A percentile compares a stretch with the other conserved stretches of the same genome.
Evolutionary conservation across 192 early-diverging fungal genomes (phyloP).

Genomic region (Coemansia sp.): DNA sequence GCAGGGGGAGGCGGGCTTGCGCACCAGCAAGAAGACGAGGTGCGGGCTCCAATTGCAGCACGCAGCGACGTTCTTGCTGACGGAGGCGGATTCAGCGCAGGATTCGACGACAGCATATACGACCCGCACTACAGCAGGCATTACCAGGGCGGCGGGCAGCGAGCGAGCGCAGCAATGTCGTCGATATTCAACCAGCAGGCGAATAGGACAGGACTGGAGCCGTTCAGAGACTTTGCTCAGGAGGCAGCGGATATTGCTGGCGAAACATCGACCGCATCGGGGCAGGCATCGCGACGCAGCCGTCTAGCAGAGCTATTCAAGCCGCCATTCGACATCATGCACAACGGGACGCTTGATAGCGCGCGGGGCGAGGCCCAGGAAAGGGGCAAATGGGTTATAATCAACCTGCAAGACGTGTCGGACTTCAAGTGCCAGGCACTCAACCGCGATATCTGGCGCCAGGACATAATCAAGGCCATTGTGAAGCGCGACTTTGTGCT

Average conservation of each 20-base stretch:
- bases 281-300: constrained; percentile 46
- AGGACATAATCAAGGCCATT: constrained; percentile 71
- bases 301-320: constrained; percentile 79
- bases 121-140: constrained; percentile 2
- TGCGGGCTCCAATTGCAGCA: constrained; percentile 86
- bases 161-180: constrained; percentile 24
- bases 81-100: constrained; percentile 1
- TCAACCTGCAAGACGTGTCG: constrained; percentile 81
- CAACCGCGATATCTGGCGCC: constrained; percentile 95
- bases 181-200: constrained; percentile 56
- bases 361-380: constrained; percentile 64
- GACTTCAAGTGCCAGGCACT: constrained; percentile 88
- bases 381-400: constrained; percentile 77
- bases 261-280: constrained; percentile 14
- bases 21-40: constrained; percentile 47
- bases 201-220: constrained; percentile 43
- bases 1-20: neutral
- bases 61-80: constrained; percentile 75
- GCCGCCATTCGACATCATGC: constrained; percentile 89
- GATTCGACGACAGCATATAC: neutral
- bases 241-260: constrained; percentile 62
- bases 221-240: constrained; percentile 67
- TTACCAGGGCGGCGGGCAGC: neutral
- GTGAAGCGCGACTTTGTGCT: constrained; percentile 84
- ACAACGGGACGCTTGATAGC: constrained; percentile 68